Percentiles rank a stretch among this genome's conserved stretches.
phyloP scores from a whole-genome alignment of 1,284 basidiomycete species.

The Neonothopanus nambi region DNA sequence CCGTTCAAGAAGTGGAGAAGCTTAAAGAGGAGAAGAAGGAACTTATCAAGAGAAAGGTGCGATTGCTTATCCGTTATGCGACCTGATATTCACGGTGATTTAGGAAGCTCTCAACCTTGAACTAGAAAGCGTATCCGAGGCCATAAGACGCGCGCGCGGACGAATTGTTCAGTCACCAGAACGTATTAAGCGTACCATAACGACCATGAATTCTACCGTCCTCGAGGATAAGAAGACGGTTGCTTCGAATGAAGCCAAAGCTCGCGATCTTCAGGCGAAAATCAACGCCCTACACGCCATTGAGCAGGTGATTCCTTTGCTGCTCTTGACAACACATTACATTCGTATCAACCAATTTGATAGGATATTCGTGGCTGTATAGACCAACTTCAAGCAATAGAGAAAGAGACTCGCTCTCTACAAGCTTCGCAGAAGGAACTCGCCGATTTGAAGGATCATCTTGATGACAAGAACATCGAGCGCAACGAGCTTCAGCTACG shows the following conservation, averaged over 20 bases:
- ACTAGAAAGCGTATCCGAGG: conserved; percentile 55
- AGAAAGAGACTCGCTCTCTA: conserved; percentile 65
- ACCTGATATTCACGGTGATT: conserved; percentile 3
- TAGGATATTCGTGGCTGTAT: conserved; percentile 70
- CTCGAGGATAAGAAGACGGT: conserved; percentile 64
- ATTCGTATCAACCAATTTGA: neutral
- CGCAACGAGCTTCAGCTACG: conserved; percentile 64
- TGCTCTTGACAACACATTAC: neutral
- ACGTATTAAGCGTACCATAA: conserved; percentile 77
- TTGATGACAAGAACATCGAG: conserved; percentile 73
- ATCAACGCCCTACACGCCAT: conserved; percentile 69
- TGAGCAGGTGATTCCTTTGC: conserved; percentile 57
- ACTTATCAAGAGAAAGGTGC: conserved; percentile 57
- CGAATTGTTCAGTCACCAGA: conserved; percentile 89
- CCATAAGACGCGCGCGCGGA: conserved; percentile 59
- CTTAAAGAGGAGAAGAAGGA: conserved; percentile 68
- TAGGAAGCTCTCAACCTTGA: conserved; percentile 64
- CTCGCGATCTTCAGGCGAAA: conserved; percentile 75
- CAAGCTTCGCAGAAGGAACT: conserved; percentile 65
- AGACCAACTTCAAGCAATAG: conserved; percentile 70
- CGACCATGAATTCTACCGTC: conserved; percentile 64
- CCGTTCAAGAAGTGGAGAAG: conserved; percentile 60
- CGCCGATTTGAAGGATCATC: conserved; percentile 59
- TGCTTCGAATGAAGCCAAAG: conserved; percentile 64
- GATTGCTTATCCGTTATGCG: neutral